phyloP scores from a whole-genome alignment of 202 grass and related monocot genomes.

The Carex arenaria region DNA sequence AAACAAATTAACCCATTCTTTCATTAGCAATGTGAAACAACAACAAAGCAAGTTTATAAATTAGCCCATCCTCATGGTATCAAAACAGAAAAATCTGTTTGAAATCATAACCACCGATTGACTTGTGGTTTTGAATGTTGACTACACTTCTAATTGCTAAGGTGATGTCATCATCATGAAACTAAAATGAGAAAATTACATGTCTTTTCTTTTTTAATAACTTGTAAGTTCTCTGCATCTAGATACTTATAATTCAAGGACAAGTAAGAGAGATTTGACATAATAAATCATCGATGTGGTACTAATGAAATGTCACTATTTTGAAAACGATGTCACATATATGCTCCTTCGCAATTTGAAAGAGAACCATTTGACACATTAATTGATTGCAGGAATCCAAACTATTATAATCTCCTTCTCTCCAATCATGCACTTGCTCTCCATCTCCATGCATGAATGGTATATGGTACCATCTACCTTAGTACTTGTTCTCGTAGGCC shows the following conservation, averaged over 20 bases:
- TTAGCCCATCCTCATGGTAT: neutral
- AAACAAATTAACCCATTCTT: neutral
- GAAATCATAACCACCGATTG: neutral
- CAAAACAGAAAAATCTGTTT: slow-evolving; percentile 12
- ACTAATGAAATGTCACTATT: slow-evolving; percentile 17
- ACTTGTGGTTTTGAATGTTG: slow-evolving; percentile 6
- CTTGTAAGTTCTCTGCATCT: neutral
- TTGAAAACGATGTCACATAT: slow-evolving; percentile 1
- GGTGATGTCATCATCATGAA: neutral
- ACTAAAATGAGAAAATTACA: slow-evolving; percentile 10
- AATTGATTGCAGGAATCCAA: slow-evolving; percentile 3
- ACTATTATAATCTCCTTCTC: slow-evolving; percentile 19
- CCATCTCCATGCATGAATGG: slow-evolving; percentile 1
- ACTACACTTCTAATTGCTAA: neutral
- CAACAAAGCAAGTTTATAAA: neutral
- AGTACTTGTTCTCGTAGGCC: slow-evolving; percentile 22
- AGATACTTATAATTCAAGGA: neutral
- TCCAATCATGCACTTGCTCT: slow-evolving; percentile 24
- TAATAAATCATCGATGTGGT: slow-evolving; percentile 3
- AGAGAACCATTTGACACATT: slow-evolving; percentile 2
- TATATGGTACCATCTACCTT: slow-evolving; percentile 21
- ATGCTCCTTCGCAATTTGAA: slow-evolving; percentile 9
- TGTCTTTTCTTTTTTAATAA: neutral
- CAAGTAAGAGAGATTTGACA: slow-evolving; percentile 11
- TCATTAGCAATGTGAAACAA: slow-evolving; percentile 4